Evolutionary conservation across 163 green algal genomes (phyloP).

Genomic region (Coccomyxa subellipsoidea): DNA sequence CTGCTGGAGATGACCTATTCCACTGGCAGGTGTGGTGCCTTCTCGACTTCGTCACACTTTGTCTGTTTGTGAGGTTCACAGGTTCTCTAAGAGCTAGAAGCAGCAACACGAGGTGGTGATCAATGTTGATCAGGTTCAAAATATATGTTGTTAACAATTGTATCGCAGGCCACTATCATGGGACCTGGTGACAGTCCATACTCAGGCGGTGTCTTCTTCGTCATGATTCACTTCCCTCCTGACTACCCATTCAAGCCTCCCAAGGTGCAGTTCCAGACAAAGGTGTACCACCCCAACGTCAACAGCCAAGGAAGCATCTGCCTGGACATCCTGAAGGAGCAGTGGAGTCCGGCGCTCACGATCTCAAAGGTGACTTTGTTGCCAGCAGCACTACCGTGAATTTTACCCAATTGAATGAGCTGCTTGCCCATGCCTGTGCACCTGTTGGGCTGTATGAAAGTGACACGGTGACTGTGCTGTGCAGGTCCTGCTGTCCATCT

Average conservation of each 20-base stretch:
- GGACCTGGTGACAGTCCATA: conserved; percentile 87
- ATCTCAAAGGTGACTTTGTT: conserved; percentile 85
- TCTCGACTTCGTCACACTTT: background rate
- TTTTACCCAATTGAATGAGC: background rate
- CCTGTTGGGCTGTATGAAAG: background rate
- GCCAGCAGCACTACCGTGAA: background rate
- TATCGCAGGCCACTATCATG: conserved; percentile 89
- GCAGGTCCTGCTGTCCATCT: conserved; percentile 93
- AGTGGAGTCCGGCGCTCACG: conserved; percentile 97
- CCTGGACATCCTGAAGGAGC: conserved; percentile 99
- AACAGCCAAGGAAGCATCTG: conserved; percentile 98
- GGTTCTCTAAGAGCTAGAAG: background rate
- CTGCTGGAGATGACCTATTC: conserved; percentile 92
- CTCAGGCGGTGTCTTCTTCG: conserved; percentile 94
- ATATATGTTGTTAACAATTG: background rate
- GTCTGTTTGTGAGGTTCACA: background rate
- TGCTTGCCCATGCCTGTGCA: background rate
- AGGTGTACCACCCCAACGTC: conserved; percentile 92
- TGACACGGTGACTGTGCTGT: background rate
- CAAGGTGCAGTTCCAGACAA: conserved; percentile 85
- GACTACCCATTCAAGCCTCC: conserved; percentile 94
- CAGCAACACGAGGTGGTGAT: background rate
- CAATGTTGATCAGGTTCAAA: background rate
- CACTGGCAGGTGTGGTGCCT: conserved; percentile 83
- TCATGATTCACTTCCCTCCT: conserved; percentile 89